A percentile compares a stretch with the other conserved stretches of the same genome.
Evolutionary conservation across 148 eudicot species (phyloP).

Genomic region (Silene uniflora): DNA sequence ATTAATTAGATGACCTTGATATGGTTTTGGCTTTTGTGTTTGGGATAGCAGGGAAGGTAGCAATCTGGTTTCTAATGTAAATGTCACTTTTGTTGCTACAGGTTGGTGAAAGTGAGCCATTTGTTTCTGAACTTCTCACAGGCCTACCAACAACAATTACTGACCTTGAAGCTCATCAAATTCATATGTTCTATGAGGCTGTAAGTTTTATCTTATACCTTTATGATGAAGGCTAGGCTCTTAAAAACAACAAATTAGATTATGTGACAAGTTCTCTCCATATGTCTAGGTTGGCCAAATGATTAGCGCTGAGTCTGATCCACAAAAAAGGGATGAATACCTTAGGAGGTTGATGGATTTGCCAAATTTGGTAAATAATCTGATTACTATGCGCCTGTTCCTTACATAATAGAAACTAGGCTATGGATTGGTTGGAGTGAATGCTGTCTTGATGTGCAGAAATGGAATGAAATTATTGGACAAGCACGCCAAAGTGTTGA

Average conservation of each 20-base stretch:
- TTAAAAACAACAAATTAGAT: neutral
- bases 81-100: slow-evolving; percentile 23
- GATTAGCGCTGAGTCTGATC: slow-evolving; percentile 95
- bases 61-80: neutral
- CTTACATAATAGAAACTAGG: neutral
- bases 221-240: neutral
- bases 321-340: slow-evolving; percentile 84
- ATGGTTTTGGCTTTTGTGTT: neutral
- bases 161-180: slow-evolving; percentile 91
- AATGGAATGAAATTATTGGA: slow-evolving; percentile 95
- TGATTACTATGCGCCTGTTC: neutral
- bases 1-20: neutral
- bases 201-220: slow-evolving; percentile 40
- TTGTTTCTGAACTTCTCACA: slow-evolving; percentile 94
- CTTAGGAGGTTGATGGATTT: slow-evolving; percentile 87
- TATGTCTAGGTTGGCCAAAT: slow-evolving; percentile 74
- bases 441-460: slow-evolving; percentile 44
- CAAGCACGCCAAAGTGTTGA: slow-evolving; percentile 94
- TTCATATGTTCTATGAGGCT: slow-evolving; percentile 93
- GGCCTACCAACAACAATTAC: slow-evolving; percentile 80
- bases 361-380: slow-evolving; percentile 73
- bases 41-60: neutral
- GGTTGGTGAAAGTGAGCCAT: slow-evolving; percentile 98
- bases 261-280: slow-evolving; percentile 1
- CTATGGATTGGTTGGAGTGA: slow-evolving; percentile 9